Conservation (phyloP, 805 yeast genomes). For the Candida silvicultrix region DNA sequence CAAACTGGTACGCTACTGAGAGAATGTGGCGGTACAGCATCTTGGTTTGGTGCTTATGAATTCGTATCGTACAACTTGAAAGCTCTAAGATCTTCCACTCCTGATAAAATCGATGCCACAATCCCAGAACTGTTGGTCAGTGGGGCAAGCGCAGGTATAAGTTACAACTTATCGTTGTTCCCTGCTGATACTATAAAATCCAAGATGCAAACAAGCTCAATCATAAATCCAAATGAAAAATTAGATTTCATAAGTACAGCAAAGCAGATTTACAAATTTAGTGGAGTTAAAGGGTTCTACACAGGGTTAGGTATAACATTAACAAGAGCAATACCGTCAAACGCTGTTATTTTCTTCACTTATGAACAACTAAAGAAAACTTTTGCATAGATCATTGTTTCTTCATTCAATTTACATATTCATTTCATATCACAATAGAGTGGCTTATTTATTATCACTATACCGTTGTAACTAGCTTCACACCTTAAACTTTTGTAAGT, state of each 20-base stretch:
- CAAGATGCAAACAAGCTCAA: conserved; percentile 63
- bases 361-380: conserved; percentile 57
- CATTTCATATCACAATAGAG: too few species aligned
- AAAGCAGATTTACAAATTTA: conserved; percentile 32
- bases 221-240: conserved; percentile 22
- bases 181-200: conserved; percentile 92
- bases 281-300: conserved; percentile 71
- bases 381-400: conserved; percentile 6
- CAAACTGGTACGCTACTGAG: conserved; percentile 74
- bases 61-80: conserved; percentile 35
- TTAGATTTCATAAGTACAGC: conserved; percentile 32
- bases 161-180: conserved; percentile 72
- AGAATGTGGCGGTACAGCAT: conserved; percentile 85
- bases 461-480: too few species aligned
- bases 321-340: conserved; percentile 80
- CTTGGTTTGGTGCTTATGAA: conserved; percentile 93
- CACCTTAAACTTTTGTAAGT: neutral
- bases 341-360: conserved; percentile 76
- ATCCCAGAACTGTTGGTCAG: conserved; percentile 56
- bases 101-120: conserved; percentile 20
- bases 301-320: conserved; percentile 82
- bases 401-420: too few species aligned
- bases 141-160: conserved; percentile 84
- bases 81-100: conserved; percentile 21
- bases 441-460: too few species aligned